Conservation (phyloP, 2,329 filamentous ascomycete genomes). For the Cryphonectria radicalis region DNA sequence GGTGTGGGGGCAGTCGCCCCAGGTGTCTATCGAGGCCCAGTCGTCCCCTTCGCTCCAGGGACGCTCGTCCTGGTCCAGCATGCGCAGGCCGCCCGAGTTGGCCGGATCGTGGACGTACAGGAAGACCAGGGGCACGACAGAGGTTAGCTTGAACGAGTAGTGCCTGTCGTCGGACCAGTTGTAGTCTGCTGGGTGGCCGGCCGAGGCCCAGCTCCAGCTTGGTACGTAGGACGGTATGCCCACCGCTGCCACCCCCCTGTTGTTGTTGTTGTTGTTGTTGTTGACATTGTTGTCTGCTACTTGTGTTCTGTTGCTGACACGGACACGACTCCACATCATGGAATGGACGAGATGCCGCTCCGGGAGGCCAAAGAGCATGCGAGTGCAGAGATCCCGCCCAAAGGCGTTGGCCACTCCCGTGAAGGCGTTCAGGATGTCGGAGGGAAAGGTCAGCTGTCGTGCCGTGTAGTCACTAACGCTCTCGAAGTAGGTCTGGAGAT, state of each 20-base stretch:
- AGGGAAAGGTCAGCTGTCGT: constrained; percentile 2
- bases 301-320: neutral
- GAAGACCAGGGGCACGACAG: neutral
- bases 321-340: constrained; percentile 1
- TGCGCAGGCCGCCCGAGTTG: neutral
- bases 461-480: constrained; percentile 3
- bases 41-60: neutral
- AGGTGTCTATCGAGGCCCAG: neutral
- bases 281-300: neutral
- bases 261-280: neutral
- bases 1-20: constrained; percentile 1
- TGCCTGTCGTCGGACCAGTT: neutral
- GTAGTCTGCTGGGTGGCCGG: neutral
- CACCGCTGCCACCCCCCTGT: neutral
- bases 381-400: neutral
- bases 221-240: neutral
- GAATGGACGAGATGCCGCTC: constrained; percentile 9
- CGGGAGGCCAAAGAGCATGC: constrained; percentile 10
- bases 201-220: constrained; percentile 14
- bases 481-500: constrained; percentile 3
- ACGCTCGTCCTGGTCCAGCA: neutral
- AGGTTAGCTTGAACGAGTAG: neutral
- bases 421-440: constrained; percentile 9
- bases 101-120: constrained; percentile 1
- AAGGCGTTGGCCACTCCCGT: constrained; percentile 7